Evolutionary conservation across 352 stramenopile genomes (phyloP).

Genomic region (Globisporangium iwayamae): DNA sequence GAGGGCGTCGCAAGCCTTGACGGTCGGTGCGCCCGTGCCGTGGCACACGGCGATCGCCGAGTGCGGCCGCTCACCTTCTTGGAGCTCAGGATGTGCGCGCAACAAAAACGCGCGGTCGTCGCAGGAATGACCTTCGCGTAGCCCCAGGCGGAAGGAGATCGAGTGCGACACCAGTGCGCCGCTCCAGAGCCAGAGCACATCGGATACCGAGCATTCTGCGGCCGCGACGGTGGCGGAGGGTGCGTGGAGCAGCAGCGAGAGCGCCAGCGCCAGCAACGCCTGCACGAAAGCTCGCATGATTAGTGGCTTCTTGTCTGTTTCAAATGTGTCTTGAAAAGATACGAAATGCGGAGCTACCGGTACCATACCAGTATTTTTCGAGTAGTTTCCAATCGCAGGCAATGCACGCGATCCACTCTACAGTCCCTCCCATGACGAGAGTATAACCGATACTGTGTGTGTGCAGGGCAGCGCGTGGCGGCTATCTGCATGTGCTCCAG

Average conservation of each 20-base stretch:
- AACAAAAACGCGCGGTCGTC: conserved; percentile 48
- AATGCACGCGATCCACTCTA: no score
- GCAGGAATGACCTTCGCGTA: conserved; percentile 52
- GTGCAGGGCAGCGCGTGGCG: no score
- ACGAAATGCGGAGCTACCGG: not conserved
- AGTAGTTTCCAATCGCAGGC: no score
- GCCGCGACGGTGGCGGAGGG: not conserved
- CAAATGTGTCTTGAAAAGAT: not conserved
- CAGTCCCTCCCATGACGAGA: no score
- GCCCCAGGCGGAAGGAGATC: conserved; percentile 67
- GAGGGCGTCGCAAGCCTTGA: conserved; percentile 42
- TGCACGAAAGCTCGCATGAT: not conserved
- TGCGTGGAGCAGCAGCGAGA: not conserved
- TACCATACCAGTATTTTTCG: no score
- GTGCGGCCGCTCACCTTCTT: conserved; percentile 42
- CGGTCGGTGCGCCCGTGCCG: conserved; percentile 25
- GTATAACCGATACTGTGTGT: no score
- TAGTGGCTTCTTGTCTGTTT: not conserved
- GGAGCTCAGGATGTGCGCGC: conserved; percentile 46
- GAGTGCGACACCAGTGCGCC: conserved; percentile 63
- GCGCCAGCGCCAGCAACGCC: not conserved
- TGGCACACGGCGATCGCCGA: conserved; percentile 38
- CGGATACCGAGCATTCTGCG: conserved; percentile 28
- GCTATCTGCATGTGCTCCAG: no score
- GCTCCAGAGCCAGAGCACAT: conserved; percentile 75